Conservation (phyloP, 2,329 filamentous ascomycete species). For the Phaeosphaeria sp. region DNA sequence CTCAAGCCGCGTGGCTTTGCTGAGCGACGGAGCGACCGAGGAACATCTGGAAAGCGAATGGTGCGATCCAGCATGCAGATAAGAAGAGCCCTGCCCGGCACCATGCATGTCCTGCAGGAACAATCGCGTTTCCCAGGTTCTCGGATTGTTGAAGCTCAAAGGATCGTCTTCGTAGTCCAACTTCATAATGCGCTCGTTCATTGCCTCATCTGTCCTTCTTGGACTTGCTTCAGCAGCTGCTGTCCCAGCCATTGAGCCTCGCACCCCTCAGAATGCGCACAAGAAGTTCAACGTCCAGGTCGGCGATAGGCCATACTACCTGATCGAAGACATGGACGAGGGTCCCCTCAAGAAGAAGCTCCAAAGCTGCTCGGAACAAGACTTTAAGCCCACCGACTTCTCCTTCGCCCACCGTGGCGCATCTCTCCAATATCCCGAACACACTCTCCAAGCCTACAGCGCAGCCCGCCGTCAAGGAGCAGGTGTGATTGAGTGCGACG, state of each 20-base stretch:
- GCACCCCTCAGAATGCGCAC: constrained; percentile 17
- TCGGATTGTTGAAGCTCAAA: constrained; percentile 5
- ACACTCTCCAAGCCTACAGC: constrained; percentile 38
- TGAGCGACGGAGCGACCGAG: constrained; percentile 12
- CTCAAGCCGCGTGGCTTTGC: constrained; percentile 16
- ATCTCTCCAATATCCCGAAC: constrained; percentile 46
- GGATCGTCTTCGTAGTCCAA: neutral
- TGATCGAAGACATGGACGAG: constrained; percentile 49
- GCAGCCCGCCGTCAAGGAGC: constrained; percentile 46
- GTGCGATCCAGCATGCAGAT: constrained; percentile 18
- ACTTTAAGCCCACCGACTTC: constrained; percentile 44
- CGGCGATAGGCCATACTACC: constrained; percentile 45
- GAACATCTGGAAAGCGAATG: constrained; percentile 4
- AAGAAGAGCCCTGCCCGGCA: constrained; percentile 26
- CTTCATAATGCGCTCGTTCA: constrained; percentile 37
- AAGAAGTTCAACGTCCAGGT: constrained; percentile 44
- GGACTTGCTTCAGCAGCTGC: constrained; percentile 38
- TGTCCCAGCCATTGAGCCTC: constrained; percentile 33
- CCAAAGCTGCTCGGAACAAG: constrained; percentile 45
- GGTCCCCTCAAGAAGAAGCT: constrained; percentile 46
- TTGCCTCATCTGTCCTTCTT: constrained; percentile 34
- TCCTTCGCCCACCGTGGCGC: constrained; percentile 47
- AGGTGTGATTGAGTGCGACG: constrained; percentile 48
- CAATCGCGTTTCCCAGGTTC: constrained; percentile 17
- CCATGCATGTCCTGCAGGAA: constrained; percentile 23